phyloP scores from a whole-genome alignment of 768 basidiomycete genomes.

The Candolleomyces eurysporus region DNA sequence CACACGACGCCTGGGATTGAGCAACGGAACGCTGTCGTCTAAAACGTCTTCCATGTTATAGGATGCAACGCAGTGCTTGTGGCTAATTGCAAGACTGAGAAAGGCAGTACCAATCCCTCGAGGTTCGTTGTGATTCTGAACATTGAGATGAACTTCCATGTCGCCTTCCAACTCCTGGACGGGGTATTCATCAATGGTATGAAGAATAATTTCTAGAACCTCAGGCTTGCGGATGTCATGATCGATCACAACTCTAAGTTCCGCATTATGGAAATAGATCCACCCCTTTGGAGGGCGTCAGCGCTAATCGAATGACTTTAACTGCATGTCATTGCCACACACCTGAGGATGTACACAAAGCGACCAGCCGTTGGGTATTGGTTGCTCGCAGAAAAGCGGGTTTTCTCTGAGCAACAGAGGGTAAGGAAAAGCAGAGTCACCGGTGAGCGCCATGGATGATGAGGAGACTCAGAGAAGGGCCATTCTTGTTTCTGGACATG shows the following conservation, averaged over 20 bases:
- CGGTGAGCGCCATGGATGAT: neutral
- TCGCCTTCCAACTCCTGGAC: constrained; percentile 30
- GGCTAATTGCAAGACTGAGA: constrained; percentile 44
- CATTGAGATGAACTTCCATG: constrained; percentile 44
- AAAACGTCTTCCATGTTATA: constrained; percentile 33
- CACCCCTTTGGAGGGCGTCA: constrained; percentile 36
- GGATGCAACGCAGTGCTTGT: constrained; percentile 46
- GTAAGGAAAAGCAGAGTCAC: neutral
- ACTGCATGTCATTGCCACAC: constrained; percentile 1
- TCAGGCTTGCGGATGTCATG: constrained; percentile 46
- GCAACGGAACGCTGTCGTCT: constrained; percentile 21
- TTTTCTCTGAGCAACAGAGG: constrained; percentile 8
- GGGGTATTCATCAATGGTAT: constrained; percentile 26
- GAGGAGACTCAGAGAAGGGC: neutral
- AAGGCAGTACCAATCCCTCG: constrained; percentile 14
- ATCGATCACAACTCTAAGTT: constrained; percentile 42
- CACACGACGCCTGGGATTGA: constrained; percentile 27
- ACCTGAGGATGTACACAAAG: constrained; percentile 41
- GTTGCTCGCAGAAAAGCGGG: constrained; percentile 9
- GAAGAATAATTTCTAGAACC: constrained; percentile 26
- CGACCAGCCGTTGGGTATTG: constrained; percentile 31
- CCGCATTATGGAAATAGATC: constrained; percentile 47
- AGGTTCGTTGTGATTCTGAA: constrained; percentile 17
- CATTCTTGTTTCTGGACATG: neutral
- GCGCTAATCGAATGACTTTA: neutral